A percentile compares a stretch with the other conserved stretches of the same genome.
phyloP scores from a whole-genome alignment of 768 basidiomycete species.

The Lentinus brumalis region DNA sequence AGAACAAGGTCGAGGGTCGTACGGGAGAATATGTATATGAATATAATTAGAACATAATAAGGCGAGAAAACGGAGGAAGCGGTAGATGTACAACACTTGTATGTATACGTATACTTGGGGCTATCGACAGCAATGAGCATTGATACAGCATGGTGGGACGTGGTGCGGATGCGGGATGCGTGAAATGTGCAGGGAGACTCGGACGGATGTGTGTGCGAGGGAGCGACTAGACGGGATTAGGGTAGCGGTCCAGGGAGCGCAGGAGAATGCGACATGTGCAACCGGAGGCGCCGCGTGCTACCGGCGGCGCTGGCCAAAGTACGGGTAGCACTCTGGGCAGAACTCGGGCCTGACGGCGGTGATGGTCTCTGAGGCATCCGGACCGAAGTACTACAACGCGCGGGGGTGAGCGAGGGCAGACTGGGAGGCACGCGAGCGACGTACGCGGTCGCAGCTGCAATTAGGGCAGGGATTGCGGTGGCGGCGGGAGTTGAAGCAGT shows the following conservation, averaged over 20 bases:
- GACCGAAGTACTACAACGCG: constrained; percentile 64
- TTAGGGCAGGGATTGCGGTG: constrained; percentile 45
- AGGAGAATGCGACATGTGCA: background rate
- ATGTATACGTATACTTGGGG: background rate
- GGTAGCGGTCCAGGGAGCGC: background rate
- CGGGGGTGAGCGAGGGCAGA: background rate
- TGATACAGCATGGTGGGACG: constrained; percentile 5
- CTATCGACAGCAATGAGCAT: constrained; percentile 8
- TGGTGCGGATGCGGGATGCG: background rate
- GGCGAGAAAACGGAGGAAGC: background rate
- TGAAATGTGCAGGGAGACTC: too few relatives aligned
- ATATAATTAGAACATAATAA: background rate
- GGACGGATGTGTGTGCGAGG: background rate
- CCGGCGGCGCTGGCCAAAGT: constrained; percentile 26
- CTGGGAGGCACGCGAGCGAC: constrained; percentile 23
- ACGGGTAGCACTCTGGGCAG: constrained; percentile 35
- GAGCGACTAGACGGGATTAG: constrained; percentile 1
- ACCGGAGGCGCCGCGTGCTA: constrained; percentile 3
- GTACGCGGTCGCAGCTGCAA: constrained; percentile 47
- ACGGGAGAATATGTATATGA: too few relatives aligned
- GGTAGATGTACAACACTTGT: constrained; percentile 4
- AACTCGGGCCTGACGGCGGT: constrained; percentile 48
- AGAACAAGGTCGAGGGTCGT: too few relatives aligned
- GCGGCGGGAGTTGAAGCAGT: constrained; percentile 42
- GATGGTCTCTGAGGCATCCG: constrained; percentile 66